Evolutionary conservation across 768 basidiomycete genomes (phyloP), one percentile per base, ranked within the genome.

Genomic region (Myochromella boudieri): DNA sequence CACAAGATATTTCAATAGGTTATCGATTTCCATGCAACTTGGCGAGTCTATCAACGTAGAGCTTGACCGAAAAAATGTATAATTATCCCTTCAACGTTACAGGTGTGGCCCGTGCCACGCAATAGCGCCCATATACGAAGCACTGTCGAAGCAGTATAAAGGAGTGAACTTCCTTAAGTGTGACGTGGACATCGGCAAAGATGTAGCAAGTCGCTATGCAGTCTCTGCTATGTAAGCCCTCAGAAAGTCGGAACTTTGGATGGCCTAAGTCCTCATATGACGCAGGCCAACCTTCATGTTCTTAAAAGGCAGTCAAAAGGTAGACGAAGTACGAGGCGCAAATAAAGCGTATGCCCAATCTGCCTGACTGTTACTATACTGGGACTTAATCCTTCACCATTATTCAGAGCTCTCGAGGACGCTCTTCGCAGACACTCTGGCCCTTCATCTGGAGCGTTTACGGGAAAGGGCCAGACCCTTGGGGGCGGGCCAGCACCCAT

Each of bases 21-120:
- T 49, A 88, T 92, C 50, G 90, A 92, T 66, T 92, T 92, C 59
- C 87, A 91, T 63, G 90, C 90, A 45, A 78, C 83, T 51, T 92
- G 90, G 90, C 88, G 54, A 54, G 68, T 55, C n/a, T 27, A 3
- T 48, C 37, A 3, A 7, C 28, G 28, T 15, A 14, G 7, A 26
- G 17, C 18, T 36, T 33, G 20, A 48, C 38, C 29, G 2, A 8
- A 18, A 26, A 34, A 11, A 11, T 42, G 39, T 45, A 50, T 25
- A 25, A 29, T 44, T 42, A 52, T 61, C 36, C 53, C 47, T 24
- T 33, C 6, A 39, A 22, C 2, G 11, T 17, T 22, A n/a, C 54
- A 91, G 89, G 91, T 92, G 90, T 74, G 84, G 86, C 1, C 91
- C 91, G 27, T 93, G 90, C 61, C 87, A 89, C 64, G 74, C 75